These are phyloP conservation scores for Skeletonema grethae DNA, from an alignment of 108 stramenopile genomes.

Conservation along the genomic window DNA sequence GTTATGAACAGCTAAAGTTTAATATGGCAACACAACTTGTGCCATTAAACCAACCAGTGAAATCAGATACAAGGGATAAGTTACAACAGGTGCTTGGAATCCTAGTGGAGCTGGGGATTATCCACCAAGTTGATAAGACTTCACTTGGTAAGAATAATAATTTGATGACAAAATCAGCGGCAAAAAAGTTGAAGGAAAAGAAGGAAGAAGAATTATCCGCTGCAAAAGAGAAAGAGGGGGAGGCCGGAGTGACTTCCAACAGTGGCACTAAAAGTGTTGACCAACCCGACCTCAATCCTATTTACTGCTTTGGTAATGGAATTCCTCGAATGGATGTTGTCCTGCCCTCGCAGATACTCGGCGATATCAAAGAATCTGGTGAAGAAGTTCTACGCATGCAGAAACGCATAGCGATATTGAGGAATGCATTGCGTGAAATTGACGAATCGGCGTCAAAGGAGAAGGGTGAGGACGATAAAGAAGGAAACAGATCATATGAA, in stretches of 20 bases:
- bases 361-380: conserved; percentile 26
- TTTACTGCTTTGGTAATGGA: conserved; percentile 39
- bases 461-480: neutral
- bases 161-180: neutral
- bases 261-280: neutral
- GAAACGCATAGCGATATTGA: conserved; percentile 28
- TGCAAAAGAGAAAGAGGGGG: conserved; percentile 1
- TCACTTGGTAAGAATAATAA: neutral
- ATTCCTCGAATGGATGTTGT: conserved; percentile 38
- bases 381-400: conserved; percentile 28
- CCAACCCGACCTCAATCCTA: conserved; percentile 22
- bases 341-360: conserved; percentile 12
- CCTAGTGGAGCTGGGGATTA: conserved; percentile 31
- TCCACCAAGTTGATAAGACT: conserved; percentile 28
- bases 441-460: neutral
- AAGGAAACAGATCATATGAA: neutral
- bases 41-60: conserved; percentile 1
- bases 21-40: conserved; percentile 43
- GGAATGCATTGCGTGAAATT: conserved; percentile 8
- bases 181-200: conserved; percentile 2
- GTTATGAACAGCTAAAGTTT: conserved; percentile 31
- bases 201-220: neutral
- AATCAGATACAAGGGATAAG: conserved; percentile 8
- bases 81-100: conserved; percentile 31
- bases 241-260: neutral